Conservation (phyloP, 2,329 filamentous ascomycete genomes). For the Paraconiothyrium brasiliense region DNA sequence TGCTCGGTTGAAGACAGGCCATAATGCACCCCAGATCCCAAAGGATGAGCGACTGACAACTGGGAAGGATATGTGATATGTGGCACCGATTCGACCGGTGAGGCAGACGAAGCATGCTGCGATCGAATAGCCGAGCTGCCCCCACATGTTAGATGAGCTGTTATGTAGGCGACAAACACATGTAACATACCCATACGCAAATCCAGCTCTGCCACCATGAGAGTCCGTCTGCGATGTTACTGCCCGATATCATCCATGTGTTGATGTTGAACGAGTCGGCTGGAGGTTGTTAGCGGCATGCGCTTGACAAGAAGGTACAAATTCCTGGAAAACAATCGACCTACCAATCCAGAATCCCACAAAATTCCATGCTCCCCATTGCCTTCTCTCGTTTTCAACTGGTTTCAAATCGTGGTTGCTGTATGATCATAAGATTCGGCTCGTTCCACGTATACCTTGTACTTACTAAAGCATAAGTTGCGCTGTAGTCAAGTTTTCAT, state of each 20-base stretch:
- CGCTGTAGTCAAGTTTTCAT: constrained; percentile 78
- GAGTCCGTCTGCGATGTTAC: constrained; percentile 79
- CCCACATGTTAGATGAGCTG: constrained; percentile 13
- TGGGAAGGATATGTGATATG: constrained; percentile 90
- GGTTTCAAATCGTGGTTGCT: constrained; percentile 25
- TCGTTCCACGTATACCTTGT: constrained; percentile 52
- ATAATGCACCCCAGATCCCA: constrained; percentile 87
- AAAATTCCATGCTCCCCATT: constrained; percentile 90
- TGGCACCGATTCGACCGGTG: constrained; percentile 84
- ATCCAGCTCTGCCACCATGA: constrained; percentile 86
- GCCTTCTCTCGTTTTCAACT: constrained; percentile 79
- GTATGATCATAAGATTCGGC: not conserved
- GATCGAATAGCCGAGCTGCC: constrained; percentile 75
- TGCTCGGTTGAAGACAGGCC: constrained; percentile 90
- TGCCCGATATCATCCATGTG: constrained; percentile 92
- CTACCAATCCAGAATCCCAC: constrained; percentile 82
- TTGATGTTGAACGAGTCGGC: constrained; percentile 65
- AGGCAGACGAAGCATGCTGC: constrained; percentile 74
- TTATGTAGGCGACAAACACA: not conserved
- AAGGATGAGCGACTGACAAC: constrained; percentile 81
- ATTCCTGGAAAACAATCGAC: constrained; percentile 16
- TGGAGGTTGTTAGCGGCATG: constrained; percentile 16
- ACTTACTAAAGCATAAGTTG: constrained; percentile 90
- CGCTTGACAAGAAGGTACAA: not conserved
- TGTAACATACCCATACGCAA: constrained; percentile 72